Base-by-base conservation (phyloP, 2,329 filamentous ascomycete species). In the Xylariaceae sp. region DNA sequence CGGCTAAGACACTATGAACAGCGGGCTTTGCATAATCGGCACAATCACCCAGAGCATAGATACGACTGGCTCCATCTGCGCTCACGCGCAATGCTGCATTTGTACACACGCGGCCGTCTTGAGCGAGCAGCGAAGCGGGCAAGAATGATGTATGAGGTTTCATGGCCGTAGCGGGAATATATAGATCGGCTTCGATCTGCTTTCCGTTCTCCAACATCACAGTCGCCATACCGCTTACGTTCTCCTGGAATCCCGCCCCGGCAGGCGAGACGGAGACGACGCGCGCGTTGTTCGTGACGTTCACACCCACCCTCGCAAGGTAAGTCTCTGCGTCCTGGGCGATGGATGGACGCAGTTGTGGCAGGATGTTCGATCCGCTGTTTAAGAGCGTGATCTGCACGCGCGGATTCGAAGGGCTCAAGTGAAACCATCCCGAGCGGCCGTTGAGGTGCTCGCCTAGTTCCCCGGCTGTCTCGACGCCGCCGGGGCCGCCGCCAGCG, bases 401-500 rank as follows among this genome's bases (percentile, higher is more conserved):
- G 4, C 74, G 47, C 28, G 80, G 65, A 44, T 71, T 65, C 51
- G 76, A 75, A 2, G 54, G 42, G 16, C 51, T 60, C 2, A 58
- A 59, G 32, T 38, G 53, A 44, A 72, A 64, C 39, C 49, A 44
- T 53, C 36, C 15, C 26, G 69, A 64, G 49, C 76, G 75, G 18
- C 66, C 61, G 48, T 67, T 69, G 47, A 48, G 50, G 55, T 66
- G 79, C 49, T 71, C 72, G 57, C 64, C 69, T 19, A 81, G 66
- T 64, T 81, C 78, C 31, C 68, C 75, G 2, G 73, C 72, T 4
- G 69, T 57, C 61, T 81, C 78, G 39, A 77, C 66, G 40, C 78
- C 78, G 2, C 78, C 81, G 35, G 71, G 50, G 30, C 78, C 78
- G 1, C 68, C 76, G 37, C 78, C 78, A 3, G 67, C 77, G n/a